Evolutionary conservation across 768 basidiomycete genomes (phyloP), one percentile per base, ranked within the genome.

Genomic region (Leccinum boreale): DNA sequence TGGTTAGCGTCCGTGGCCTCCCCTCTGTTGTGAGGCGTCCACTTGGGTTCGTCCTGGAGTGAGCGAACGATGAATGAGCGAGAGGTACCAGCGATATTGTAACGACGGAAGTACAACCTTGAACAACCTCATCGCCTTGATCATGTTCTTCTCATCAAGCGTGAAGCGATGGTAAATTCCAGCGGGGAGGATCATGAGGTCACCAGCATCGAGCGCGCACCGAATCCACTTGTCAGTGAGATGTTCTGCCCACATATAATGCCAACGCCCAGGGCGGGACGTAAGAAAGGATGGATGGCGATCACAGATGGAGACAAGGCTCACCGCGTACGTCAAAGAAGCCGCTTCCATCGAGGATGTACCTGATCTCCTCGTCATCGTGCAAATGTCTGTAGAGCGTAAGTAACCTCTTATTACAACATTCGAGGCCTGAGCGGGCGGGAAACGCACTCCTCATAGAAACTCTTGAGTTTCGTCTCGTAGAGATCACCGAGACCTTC

Each of bases 91-190:
- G 31, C 12, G 42, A 57, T 29, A 31, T 31, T 14, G 19, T 49
- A 21, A 47, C 4, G 53, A 45, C 44, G n/a, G 29, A 33, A 23
- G 21, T 60, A 74, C 35, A 56, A 85, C 92, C 83, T 94, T 84
- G 85, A 95, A 97, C 52, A 97, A 77, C 7, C 94, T 81, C 71
- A 94, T 77, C 0, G 89, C 89, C 63, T 85, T 84, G 73, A 94
- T 86, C 42, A 75, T 75, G 72, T 97, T 84, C 52, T 67, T 74
- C 60, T 84, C 81, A 68, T 96, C 93, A n/a, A 97, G 83, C 0
- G 92, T 95, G 77, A 98, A 98, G 42, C 95, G 88, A 74, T 98
- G 95, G 72, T 94, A 97, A 65, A 95, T 93, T 0, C 93, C 94
- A 15, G 91, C 83, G 2, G 95, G 95, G 44, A 98, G 73, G 53